Evolutionary conservation across 2,329 filamentous ascomycete species (phyloP), one percentile per base, ranked within the genome.

Genomic region (Leptodontidium sp.): DNA sequence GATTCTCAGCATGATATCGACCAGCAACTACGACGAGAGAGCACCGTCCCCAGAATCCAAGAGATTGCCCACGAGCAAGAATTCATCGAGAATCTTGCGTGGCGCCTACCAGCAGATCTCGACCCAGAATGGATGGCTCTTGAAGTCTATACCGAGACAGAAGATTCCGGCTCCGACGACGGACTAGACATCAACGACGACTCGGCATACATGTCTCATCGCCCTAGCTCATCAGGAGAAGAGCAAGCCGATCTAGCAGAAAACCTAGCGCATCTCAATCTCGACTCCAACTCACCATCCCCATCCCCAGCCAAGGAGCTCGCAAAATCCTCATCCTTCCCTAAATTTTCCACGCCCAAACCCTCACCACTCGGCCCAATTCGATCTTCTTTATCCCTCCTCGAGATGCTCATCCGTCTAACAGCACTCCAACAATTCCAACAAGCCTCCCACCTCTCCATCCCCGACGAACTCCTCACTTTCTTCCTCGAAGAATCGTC

Each of bases 121-220:
- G 91, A 93, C 72, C 87, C 88, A 1, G 91, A 93, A 79, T 93
- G 91, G 91, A 85, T 93, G 71, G 91, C 91, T 0, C 87, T 93
- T 58, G 90, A 92, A 78, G 88, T 93, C 9, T 92, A 90, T 77
- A 85, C 84, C 11, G 90, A 92, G 78, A 82, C 84, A 35, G 82
- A 85, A 15, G 79, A 82, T 81, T 12, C 74, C 1, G 84, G 86
- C 50, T 85, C 85, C 0, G 87, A 89, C 49, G 77, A 83, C 52
- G 83, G 82, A 26, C 69, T 75, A 6, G 75, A 76, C 26, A 66
- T 66, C 11, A 69, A 70, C 35, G 68, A 70, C 43, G 72, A 75
- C 26, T 77, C 75, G 11, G 70, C 73, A 7, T 76, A 74, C 32
- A 47, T 55, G 5, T 74, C 76, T 38, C 70, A 71, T 40, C 71